These are phyloP conservation scores for Houttuynia cordata DNA, from an alignment of 164 flowering plant genomes.

Conservation along the genomic window DNA sequence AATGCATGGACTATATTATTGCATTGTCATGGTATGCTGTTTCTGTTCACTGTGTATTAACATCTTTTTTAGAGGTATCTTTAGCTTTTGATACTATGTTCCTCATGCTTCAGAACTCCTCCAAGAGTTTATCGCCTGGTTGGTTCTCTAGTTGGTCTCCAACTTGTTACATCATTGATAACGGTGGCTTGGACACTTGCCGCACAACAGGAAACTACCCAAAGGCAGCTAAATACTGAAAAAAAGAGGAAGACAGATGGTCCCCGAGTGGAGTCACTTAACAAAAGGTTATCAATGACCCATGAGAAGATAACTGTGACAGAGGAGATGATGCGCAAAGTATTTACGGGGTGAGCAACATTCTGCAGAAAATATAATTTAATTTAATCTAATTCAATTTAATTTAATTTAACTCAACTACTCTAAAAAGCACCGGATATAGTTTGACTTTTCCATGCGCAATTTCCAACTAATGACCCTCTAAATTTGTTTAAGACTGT, in stretches of 20 bases:
- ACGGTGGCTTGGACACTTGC: slow-evolving; percentile 78
- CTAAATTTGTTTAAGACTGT: no score
- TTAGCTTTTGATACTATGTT: background rate
- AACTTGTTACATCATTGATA: slow-evolving; percentile 91
- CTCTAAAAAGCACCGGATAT: no score
- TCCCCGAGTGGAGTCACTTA: slow-evolving; percentile 85
- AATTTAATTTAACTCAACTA: no score
- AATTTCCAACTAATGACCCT: no score
- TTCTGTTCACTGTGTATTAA: background rate
- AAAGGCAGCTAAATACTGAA: slow-evolving; percentile 91
- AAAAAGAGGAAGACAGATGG: slow-evolving; percentile 76
- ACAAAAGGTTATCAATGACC: slow-evolving; percentile 59
- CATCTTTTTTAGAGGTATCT: background rate
- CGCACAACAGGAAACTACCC: slow-evolving; percentile 86
- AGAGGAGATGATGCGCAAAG: slow-evolving; percentile 93
- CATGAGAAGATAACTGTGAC: slow-evolving; percentile 66
- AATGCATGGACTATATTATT: slow-evolving; percentile 87
- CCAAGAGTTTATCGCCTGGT: slow-evolving; percentile 90
- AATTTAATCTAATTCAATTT: no score
- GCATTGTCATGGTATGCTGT: slow-evolving; percentile 83
- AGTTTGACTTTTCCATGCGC: no score
- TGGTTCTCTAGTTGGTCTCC: slow-evolving; percentile 88
- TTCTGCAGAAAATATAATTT: background rate
- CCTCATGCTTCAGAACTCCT: slow-evolving; percentile 58
- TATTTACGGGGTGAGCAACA: slow-evolving; percentile 66